Base-by-base conservation (phyloP, 345 rosid species). In the Citrus maxima region DNA sequence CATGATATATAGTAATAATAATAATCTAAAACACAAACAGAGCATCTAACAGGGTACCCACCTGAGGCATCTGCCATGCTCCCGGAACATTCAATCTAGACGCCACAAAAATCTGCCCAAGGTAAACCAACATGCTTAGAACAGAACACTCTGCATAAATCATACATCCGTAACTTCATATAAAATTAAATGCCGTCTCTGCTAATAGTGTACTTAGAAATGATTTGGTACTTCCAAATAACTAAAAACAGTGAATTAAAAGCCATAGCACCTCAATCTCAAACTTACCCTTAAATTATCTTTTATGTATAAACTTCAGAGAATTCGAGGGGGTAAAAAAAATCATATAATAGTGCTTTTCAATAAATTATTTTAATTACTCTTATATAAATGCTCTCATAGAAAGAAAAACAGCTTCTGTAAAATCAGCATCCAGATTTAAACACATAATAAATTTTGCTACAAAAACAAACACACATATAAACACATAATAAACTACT, bases 31-130 rank as follows among this genome's bases (percentile, higher is more conserved):
- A n/a, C 38, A 60, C 3, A 64, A 60, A 42, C 34, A 59, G 71
- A 85, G 18, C 63, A 63, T 55, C 75, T 28, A 66, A 19, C 25
- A 54, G 24, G 61, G 28, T 27, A 79, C 55, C 74, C 75, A 92
- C 99, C 99, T 96, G 99, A 80, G 98, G 98, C 99, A 96, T 96
- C 89, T 96, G 99, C 99, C 99, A 96, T 32, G 98, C 99, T 89
- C 99, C 99, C 1, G 98, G 99, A 84, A 96, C 98, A 85, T 96
- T 96, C 85, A 96, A 84, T 79, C 97, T 96, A 2, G 99, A 94
- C 46, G 91, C 99, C 83, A 96, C 98, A 85, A 96, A 96, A 27
- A 96, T 88, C 99, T 96, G 89, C 79, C 60, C 78, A 24, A 35
- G 65, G 12, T 7, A 73, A 73, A 76, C 60, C 28, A 79, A 72